Percentiles rank a stretch among this genome's conserved stretches.
Evolutionary conservation across 1,284 basidiomycete genomes (phyloP).

Genomic region (Cutaneotrichosporon spelunceum): DNA sequence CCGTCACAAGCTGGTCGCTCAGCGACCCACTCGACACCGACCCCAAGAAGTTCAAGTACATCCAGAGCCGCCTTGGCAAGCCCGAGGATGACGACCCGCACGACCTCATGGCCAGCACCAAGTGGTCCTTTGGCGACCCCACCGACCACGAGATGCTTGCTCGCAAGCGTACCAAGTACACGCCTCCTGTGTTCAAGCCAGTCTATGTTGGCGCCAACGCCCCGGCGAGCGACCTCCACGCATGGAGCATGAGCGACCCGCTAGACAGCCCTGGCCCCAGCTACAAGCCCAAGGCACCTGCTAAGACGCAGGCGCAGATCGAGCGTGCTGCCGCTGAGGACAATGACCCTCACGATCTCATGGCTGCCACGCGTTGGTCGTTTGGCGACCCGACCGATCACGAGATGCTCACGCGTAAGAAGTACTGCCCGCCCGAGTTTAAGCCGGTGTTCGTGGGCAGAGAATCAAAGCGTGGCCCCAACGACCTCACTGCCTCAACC

Average conservation of each 20-base stretch:
- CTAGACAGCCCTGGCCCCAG: neutral
- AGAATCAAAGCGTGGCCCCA: neutral
- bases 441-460: conserved; percentile 2
- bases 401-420: neutral
- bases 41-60: neutral
- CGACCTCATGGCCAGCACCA: conserved; percentile 2
- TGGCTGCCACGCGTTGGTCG: conserved; percentile 1
- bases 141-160: conserved; percentile 8
- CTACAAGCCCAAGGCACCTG: neutral
- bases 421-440: conserved; percentile 5
- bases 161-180: conserved; percentile 5
- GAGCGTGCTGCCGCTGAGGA: neutral
- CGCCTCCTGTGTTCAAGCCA: conserved; percentile 7
- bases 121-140: conserved; percentile 4
- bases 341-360: conserved; percentile 4
- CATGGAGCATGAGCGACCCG: conserved; percentile 7
- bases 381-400: conserved; percentile 8
- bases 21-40: conserved; percentile 5
- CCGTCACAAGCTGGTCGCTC: neutral
- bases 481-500: neutral
- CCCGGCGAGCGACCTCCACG: neutral
- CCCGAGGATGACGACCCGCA: conserved; percentile 5
- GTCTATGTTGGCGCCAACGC: neutral
- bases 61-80: conserved; percentile 1
- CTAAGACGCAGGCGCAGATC: neutral